Conservation (phyloP, 2,329 filamentous ascomycete genomes). For the Trichophyton mentagrophytes region DNA sequence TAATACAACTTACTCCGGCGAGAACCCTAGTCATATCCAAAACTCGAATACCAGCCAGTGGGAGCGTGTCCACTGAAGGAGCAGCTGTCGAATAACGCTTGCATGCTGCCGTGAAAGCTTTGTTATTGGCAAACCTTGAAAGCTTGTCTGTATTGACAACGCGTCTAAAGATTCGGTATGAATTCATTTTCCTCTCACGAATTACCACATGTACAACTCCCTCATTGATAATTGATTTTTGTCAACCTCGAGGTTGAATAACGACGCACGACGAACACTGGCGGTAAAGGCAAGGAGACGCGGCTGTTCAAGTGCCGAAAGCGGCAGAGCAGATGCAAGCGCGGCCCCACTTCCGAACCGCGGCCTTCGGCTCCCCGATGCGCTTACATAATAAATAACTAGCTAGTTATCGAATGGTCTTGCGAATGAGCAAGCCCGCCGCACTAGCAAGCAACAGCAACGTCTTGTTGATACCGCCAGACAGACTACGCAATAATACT, state of each 20-base stretch:
- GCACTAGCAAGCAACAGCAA: too few relatives aligned
- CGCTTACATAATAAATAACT: background rate
- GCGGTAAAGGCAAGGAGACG: background rate
- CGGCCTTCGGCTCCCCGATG: background rate
- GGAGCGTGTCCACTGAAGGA: constrained; percentile 41
- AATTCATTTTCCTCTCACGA: constrained; percentile 5
- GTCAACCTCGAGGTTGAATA: background rate
- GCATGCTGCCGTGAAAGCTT: constrained; percentile 2
- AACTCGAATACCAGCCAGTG: constrained; percentile 74
- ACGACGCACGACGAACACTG: background rate
- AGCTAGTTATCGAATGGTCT: too few relatives aligned
- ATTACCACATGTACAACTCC: background rate
- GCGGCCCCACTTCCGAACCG: constrained; percentile 1
- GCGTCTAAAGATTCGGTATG: background rate
- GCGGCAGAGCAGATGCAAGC: background rate
- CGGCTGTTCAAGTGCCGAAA: background rate
- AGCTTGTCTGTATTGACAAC: background rate
- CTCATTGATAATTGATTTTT: background rate
- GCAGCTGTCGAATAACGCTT: constrained; percentile 32
- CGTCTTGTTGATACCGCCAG: background rate
- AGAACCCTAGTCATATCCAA: constrained; percentile 95
- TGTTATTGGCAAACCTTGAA: background rate
- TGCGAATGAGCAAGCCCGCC: too few relatives aligned
- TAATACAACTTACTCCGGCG: constrained; percentile 60
- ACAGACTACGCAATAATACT: too few relatives aligned